Evolutionary conservation across 441 rosid species (phyloP), one percentile per base, ranked within the genome.

Genomic region (Erodium moschatum): DNA sequence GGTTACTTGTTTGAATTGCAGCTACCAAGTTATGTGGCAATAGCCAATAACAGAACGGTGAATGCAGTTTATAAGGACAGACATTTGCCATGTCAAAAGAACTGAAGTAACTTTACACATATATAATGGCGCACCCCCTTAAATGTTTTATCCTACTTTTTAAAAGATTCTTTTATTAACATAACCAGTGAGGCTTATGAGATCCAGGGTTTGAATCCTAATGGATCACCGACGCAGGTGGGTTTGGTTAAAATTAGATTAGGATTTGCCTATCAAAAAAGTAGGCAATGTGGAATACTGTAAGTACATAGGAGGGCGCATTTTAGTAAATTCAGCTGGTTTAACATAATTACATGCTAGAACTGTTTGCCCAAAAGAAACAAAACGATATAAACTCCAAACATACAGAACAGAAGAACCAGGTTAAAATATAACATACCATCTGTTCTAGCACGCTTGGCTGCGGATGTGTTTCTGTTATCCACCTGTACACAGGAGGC

Each of bases 361-460:
- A 46, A 46, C 52, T 46, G 52, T 46, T 46, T 0, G 56, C 31
- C 9, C 8, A 31, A 8, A 21, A 3, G 35, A 60, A 62, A 46
- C 1, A 18, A 27, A 24, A 65, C 24, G 2, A 0, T 15, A 29
- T 2, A 67, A 5, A 56, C 52, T 64, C 8, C 11, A 13, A 56
- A 16, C 8, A 31, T n/a, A 6, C 15, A 21, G 7, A 0, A 27
- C 18, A 19, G 31, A n/a, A 20, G 1, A 60, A 67, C 46, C 9
- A 68, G 24, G 8, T 9, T 56, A 77, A 70, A 44, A 35, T 0
- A 12, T 3, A 13, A 0, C 70, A 48, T 86, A 94, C 98, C 98
- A 67, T 94, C 98, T 50, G 97, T 94, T 80, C 98, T 85, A 46
- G 98, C 98, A 19, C 98, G 93, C 84, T 94, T 94, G 18, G 94